A percentile compares a stretch with the other conserved stretches of the same genome.
These are phyloP conservation scores for Rhizopogon vesiculosus DNA, from an alignment of 768 basidiomycete species.

Conservation along the genomic window DNA sequence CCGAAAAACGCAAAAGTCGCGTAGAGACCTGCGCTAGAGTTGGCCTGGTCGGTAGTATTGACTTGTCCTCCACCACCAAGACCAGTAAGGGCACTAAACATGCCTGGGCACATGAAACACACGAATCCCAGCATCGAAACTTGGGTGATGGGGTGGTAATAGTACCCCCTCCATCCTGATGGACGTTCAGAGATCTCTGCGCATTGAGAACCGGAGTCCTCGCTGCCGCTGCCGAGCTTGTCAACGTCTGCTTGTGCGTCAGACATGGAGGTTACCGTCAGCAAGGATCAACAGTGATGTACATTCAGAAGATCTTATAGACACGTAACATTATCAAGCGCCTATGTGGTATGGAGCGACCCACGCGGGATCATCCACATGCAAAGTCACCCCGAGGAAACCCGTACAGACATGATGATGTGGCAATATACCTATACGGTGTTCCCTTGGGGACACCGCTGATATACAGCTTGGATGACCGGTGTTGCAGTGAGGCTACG, in stretches of 20 bases:
- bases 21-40: conserved; percentile 66
- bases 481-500: too few species aligned
- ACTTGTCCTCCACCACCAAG: conserved; percentile 79
- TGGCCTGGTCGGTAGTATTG: conserved; percentile 57
- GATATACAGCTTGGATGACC: too few species aligned
- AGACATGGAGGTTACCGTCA: conserved; percentile 14
- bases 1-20: conserved; percentile 54
- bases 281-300: neutral
- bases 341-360: neutral
- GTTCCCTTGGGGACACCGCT: too few species aligned
- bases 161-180: conserved; percentile 47
- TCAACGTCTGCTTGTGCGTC: conserved; percentile 13
- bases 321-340: neutral
- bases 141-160: conserved; percentile 42
- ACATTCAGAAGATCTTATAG: neutral
- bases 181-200: conserved; percentile 40
- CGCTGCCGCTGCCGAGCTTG: conserved; percentile 19
- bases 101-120: conserved; percentile 54
- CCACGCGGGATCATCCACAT: conserved; percentile 70
- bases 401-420: too few species aligned
- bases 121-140: conserved; percentile 62
- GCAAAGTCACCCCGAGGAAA: too few species aligned
- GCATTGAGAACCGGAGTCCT: conserved; percentile 22
- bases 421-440: too few species aligned
- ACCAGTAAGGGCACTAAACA: conserved; percentile 78